A percentile compares a stretch with the other conserved stretches of the same genome.
Evolutionary conservation across 2,329 filamentous ascomycete genomes (phyloP).

Genomic region (Fusarium liriodendri): DNA sequence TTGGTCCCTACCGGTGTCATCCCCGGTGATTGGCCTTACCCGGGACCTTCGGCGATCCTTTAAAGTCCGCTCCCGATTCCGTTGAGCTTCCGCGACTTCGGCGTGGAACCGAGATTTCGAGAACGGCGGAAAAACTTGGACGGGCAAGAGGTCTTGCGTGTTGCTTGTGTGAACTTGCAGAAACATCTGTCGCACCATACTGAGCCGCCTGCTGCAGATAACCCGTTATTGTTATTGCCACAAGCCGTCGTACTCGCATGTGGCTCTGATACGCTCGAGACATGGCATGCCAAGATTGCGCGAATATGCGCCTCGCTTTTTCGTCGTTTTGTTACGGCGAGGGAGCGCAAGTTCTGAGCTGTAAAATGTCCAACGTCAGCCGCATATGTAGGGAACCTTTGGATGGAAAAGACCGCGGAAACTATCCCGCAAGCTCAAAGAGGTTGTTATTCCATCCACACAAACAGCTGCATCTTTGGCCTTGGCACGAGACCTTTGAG

Average conservation of each 20-base stretch:
- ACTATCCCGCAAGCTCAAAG: background rate
- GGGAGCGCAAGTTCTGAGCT: background rate
- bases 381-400: background rate
- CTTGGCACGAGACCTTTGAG: background rate
- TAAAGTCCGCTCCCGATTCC: slow-evolving; percentile 18
- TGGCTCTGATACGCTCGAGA: background rate
- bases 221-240: background rate
- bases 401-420: background rate
- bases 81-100: slow-evolving; percentile 15
- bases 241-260: background rate
- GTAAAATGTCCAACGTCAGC: background rate
- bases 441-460: background rate
- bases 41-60: slow-evolving; percentile 15
- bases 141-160: slow-evolving; percentile 28
- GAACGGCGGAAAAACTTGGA: slow-evolving; percentile 8
- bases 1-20: background rate
- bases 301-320: background rate
- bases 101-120: slow-evolving; percentile 3
- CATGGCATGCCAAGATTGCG: background rate
- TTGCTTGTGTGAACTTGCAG: background rate
- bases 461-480: background rate
- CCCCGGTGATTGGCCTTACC: slow-evolving; percentile 29
- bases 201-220: background rate
- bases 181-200: background rate
- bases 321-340: background rate